These are phyloP conservation scores for Diaporthe nobilis DNA, from an alignment of 2,329 filamentous ascomycete genomes.

Conservation along the genomic window DNA sequence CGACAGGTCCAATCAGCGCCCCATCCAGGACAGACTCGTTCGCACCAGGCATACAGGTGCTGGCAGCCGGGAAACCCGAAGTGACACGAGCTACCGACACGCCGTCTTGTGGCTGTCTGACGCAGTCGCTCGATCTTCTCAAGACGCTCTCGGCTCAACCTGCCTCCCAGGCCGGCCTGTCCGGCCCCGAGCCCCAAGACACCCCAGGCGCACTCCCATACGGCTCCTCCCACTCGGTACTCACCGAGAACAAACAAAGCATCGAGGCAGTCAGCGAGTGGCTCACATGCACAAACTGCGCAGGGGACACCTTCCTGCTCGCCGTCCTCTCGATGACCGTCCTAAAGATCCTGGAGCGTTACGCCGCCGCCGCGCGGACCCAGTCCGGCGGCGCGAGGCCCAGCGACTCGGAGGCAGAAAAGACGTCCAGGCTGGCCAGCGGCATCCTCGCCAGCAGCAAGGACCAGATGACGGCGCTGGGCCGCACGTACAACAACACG, in stretches of 20 bases:
- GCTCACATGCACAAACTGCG: neutral
- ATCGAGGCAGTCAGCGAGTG: neutral
- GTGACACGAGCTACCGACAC: neutral
- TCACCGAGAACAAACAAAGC: neutral
- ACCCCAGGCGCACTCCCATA: neutral
- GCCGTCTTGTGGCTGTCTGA: neutral
- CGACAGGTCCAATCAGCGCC: neutral
- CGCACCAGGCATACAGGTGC: neutral
- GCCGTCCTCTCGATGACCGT: constrained; percentile 4
- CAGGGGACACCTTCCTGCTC: neutral
- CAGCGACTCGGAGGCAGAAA: neutral
- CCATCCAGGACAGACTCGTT: neutral
- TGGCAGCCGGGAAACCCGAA: neutral
- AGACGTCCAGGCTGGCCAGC: neutral
- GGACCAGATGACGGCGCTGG: neutral
- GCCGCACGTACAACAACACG: constrained; percentile 1
- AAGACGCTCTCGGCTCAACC: neutral
- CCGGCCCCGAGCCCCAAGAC: neutral
- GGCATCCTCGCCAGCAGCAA: neutral
- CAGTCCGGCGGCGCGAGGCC: neutral
- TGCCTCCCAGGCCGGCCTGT: neutral
- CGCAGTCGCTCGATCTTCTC: neutral
- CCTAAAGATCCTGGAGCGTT: constrained; percentile 6
- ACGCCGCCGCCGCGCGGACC: neutral
- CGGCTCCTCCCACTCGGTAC: neutral